Evolutionary conservation across 2,329 filamentous ascomycete genomes (phyloP).

Genomic region (Colletotrichum tropicicola): DNA sequence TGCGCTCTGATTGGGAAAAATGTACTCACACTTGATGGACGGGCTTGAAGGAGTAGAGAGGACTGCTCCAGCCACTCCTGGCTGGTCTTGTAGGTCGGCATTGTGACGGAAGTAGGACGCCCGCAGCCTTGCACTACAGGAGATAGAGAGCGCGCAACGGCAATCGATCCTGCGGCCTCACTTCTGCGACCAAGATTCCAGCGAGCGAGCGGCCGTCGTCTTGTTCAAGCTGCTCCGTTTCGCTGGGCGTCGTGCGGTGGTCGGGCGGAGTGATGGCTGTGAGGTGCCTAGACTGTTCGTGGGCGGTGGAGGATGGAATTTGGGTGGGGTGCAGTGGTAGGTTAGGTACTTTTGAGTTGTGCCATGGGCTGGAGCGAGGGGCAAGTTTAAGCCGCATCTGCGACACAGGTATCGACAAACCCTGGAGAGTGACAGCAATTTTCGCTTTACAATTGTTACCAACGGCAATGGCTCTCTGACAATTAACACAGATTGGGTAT

Average conservation of each 20-base stretch:
- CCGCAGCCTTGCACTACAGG: background rate
- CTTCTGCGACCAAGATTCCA: too few species aligned
- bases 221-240: too few species aligned
- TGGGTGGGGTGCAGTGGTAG: conserved; percentile 26
- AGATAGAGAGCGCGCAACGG: background rate
- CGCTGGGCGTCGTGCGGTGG: background rate
- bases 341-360: too few species aligned
- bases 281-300: background rate
- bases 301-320: conserved; percentile 12
- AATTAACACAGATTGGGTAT: conserved; percentile 18
- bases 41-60: conserved; percentile 82
- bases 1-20: background rate
- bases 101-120: conserved; percentile 48
- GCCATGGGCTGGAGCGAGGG: too few species aligned
- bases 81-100: conserved; percentile 84
- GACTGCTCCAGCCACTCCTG: conserved; percentile 95
- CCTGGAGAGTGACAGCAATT: too few species aligned
- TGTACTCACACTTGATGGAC: conserved; percentile 81
- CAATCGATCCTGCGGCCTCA: too few species aligned
- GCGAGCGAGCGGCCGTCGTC: too few species aligned
- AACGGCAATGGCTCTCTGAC: too few species aligned
- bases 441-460: too few species aligned
- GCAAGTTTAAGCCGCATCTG: too few species aligned
- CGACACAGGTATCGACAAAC: too few species aligned
- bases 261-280: conserved; percentile 10